Conservation (phyloP, 768 basidiomycete genomes). For the Pulveroboletus frians region DNA sequence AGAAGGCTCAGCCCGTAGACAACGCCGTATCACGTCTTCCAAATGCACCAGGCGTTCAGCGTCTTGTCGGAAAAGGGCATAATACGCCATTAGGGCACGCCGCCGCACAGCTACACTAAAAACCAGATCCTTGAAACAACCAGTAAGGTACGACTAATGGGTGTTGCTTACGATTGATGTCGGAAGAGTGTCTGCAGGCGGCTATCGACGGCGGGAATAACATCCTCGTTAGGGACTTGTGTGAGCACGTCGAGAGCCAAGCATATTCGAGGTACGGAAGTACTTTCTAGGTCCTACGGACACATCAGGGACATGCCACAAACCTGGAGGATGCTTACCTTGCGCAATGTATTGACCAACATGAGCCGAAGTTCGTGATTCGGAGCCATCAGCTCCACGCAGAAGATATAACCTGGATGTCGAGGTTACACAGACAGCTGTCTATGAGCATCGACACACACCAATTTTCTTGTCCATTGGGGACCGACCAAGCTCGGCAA, state of each 20-base stretch:
- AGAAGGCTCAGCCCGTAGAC: constrained; percentile 9
- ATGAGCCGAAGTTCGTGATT: constrained; percentile 72
- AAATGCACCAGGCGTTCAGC: constrained; percentile 43
- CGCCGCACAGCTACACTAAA: constrained; percentile 54
- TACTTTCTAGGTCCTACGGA: constrained; percentile 65
- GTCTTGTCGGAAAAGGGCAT: constrained; percentile 45
- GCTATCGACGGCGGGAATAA: constrained; percentile 70
- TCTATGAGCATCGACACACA: constrained; percentile 20
- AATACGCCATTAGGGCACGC: constrained; percentile 56
- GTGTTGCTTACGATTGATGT: constrained; percentile 69
- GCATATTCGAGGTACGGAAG: constrained; percentile 50
- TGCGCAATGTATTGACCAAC: constrained; percentile 82
- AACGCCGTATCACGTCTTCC: constrained; percentile 19
- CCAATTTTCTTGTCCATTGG: constrained; percentile 67
- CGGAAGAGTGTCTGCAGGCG: constrained; percentile 61
- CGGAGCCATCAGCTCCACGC: constrained; percentile 63
- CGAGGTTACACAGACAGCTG: not conserved
- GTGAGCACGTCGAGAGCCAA: constrained; percentile 70
- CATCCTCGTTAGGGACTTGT: constrained; percentile 54
- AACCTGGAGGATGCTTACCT: constrained; percentile 39
- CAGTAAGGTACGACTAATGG: constrained; percentile 8
- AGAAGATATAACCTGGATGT: constrained; percentile 69
- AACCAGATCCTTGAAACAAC: constrained; percentile 7
- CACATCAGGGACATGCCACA: constrained; percentile 1
- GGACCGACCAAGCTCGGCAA: constrained; percentile 64